phyloP scores from a whole-genome alignment of 2,329 filamentous ascomycete species.

The Domatiomyces globalis region DNA sequence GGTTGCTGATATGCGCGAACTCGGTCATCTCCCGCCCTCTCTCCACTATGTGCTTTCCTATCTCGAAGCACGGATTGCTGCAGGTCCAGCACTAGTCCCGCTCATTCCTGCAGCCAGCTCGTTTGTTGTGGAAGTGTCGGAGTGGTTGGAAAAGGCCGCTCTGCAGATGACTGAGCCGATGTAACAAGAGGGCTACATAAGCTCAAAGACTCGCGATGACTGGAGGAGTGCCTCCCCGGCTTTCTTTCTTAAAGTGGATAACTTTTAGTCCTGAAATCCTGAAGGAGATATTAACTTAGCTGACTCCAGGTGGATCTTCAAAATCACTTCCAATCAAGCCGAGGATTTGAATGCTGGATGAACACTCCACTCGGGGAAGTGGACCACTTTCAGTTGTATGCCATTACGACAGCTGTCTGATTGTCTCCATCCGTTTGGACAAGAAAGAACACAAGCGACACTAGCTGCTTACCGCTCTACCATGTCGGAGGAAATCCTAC shows the following conservation, averaged over 20 bases:
- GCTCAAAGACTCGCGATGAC: no score
- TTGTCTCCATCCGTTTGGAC: slow-evolving; percentile 69
- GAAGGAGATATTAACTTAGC: no score
- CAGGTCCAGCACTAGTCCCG: background rate
- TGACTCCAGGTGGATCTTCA: no score
- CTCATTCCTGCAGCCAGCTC: background rate
- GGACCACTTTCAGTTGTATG: background rate
- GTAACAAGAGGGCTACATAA: no score
- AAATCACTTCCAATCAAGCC: no score
- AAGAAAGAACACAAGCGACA: slow-evolving; percentile 92
- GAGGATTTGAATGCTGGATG: no score
- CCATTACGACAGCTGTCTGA: slow-evolving; percentile 61
- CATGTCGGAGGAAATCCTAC: slow-evolving; percentile 77
- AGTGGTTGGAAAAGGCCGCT: background rate
- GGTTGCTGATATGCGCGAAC: background rate
- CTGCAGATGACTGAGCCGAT: background rate
- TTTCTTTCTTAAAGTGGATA: no score
- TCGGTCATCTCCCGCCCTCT: background rate
- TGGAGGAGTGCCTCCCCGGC: no score
- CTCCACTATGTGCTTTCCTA: background rate
- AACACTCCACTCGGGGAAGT: background rate
- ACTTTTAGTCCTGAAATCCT: no score
- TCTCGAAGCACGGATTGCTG: background rate
- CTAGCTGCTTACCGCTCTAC: slow-evolving; percentile 78
- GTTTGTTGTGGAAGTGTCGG: background rate